Base-by-base conservation (phyloP, 148 eudicot genomes). In the Suaeda aralocaspica region DNA sequence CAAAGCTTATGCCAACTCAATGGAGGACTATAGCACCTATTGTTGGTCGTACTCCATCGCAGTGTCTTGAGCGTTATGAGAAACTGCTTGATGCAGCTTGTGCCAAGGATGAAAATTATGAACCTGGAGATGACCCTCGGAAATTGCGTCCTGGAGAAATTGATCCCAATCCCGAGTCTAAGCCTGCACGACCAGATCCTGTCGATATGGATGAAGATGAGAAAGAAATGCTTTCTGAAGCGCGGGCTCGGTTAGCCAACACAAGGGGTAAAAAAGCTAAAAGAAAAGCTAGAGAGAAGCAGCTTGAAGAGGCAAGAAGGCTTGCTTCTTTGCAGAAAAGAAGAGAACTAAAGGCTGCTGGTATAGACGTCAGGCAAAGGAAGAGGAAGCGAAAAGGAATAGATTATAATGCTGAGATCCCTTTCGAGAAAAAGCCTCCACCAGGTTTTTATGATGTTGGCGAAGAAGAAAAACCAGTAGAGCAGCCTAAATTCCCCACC, bases 191-290 rank as follows among this genome's bases (percentile, higher is more conserved):
- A 49, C 99, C 99, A 29, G 96, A 95, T 60, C 99, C 99, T 39
- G 99, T 95, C 75, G 99, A 95, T 67, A 95, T 95, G 99, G 99
- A 95, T 72, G 99, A 95, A 73, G 99, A 95, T 78, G 99, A 95
- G 83, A 95, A 95, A 74, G 99, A 95, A 85, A 95, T 95, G 99
- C 94, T 95, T 67, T 95, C 99, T 8, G 99, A 95, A 88, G 97
- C 97, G 64, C 78, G 99, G 52, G 99, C 99, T 69, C 82, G 99
- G 63, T 83, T 91, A 63, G 97, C 99, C 34, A 95, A 95, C 75
- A 91, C 97, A 11, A 83, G 96, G 73, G 99, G 99, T 46, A 95
- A 95, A 77, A 95, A 95, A 82, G 99, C 99, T 56, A 95, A 95
- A 79, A 77, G 99, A 68, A 95, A 95, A 85, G 99, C 99, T 48